These are phyloP conservation scores for Talaromyces sp. DNA, from an alignment of 2,329 filamentous ascomycete genomes.

Conservation along the genomic window DNA sequence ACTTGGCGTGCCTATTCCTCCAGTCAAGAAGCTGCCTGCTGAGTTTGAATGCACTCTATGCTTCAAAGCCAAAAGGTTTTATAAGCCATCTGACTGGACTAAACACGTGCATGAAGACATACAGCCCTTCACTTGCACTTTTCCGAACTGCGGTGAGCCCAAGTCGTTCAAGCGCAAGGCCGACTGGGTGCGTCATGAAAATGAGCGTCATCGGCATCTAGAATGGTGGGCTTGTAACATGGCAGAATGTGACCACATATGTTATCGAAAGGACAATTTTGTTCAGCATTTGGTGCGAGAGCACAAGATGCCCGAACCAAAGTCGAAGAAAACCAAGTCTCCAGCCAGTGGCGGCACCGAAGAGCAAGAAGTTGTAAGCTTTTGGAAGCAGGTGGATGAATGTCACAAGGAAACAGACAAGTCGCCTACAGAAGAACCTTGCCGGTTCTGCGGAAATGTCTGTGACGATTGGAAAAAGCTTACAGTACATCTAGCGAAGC, in stretches of 20 bases:
- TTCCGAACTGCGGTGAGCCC: conserved; percentile 72
- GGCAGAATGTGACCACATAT: conserved; percentile 73
- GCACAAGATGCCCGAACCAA: conserved; percentile 81
- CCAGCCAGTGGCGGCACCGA: neutral
- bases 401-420: conserved; percentile 68
- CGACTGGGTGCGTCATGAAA: conserved; percentile 93
- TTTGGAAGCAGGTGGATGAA: conserved; percentile 72
- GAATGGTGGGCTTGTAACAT: conserved; percentile 89
- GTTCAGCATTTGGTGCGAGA: conserved; percentile 87
- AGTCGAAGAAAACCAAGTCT: conserved; percentile 66
- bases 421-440: conserved; percentile 70
- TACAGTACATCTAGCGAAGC: conserved; percentile 86
- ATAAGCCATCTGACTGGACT: conserved; percentile 93
- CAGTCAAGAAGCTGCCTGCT: conserved; percentile 70
- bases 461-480: conserved; percentile 89
- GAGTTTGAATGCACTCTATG: conserved; percentile 88
- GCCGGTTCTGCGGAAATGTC: conserved; percentile 77
- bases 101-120: conserved; percentile 95
- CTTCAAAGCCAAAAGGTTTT: conserved; percentile 77
- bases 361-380: conserved; percentile 48
- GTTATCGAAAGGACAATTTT: conserved; percentile 88
- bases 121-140: conserved; percentile 89
- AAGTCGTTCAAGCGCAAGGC: conserved; percentile 95
- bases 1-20: conserved; percentile 73
- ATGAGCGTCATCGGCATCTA: conserved; percentile 81